These are phyloP conservation scores for Syzygium malaccense DNA, from an alignment of 441 rosid species.

Conservation along the genomic window DNA sequence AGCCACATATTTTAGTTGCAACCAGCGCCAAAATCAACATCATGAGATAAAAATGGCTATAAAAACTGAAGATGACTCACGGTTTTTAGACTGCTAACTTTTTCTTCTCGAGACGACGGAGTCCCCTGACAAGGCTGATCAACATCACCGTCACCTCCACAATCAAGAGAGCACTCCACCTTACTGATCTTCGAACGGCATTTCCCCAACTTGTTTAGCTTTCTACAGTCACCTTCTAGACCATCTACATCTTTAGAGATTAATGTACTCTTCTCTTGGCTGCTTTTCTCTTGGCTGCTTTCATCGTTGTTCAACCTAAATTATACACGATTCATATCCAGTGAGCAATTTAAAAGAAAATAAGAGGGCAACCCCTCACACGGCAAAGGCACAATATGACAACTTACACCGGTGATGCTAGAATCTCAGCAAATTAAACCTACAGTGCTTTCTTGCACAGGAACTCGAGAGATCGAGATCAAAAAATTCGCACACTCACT, in stretches of 20 bases:
- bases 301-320: conserved; percentile 49
- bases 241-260: conserved; percentile 41
- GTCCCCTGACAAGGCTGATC: conserved; percentile 62
- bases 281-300: conserved; percentile 41
- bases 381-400: background rate
- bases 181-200: conserved; percentile 60
- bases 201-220: conserved; percentile 41
- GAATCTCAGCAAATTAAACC: background rate
- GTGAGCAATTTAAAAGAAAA: background rate
- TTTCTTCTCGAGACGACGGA: conserved; percentile 77
- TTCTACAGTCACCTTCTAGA: conserved; percentile 55
- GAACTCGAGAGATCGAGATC: background rate
- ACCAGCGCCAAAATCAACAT: background rate
- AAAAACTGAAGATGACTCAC: conserved; percentile 30
- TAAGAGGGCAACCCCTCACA: background rate
- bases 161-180: conserved; percentile 54
- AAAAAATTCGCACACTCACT: background rate
- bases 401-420: background rate
- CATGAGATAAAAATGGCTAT: background rate
- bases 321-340: background rate
- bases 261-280: conserved; percentile 42
- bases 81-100: conserved; percentile 91
- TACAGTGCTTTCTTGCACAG: background rate
- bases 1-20: background rate
- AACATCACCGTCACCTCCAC: conserved; percentile 65